phyloP scores from a whole-genome alignment of 73 alveolate genomes.

The Paraurostyla sp. region DNA sequence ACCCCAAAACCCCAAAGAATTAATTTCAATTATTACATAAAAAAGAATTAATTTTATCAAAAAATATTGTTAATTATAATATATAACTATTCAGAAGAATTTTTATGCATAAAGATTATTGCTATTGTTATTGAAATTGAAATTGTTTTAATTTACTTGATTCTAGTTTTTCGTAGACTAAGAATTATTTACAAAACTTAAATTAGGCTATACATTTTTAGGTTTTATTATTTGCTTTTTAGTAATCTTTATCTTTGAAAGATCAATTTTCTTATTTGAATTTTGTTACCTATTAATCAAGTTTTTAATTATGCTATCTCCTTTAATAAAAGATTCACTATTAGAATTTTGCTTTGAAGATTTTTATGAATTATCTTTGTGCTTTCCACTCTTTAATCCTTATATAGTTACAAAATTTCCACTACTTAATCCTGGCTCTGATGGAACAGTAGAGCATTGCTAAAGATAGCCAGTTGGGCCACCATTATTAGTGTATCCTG shows the following conservation, averaged over 20 bases:
- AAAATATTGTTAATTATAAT: too few relatives aligned
- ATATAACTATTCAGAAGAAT: too few relatives aligned
- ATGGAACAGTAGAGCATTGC: conserved; percentile 16
- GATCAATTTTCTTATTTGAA: conserved; percentile 1
- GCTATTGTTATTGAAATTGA: too few relatives aligned
- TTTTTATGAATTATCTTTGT: background rate
- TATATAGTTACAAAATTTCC: background rate
- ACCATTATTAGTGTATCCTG: background rate
- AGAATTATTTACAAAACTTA: too few relatives aligned
- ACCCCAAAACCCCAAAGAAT: too few relatives aligned
- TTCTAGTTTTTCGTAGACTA: too few relatives aligned
- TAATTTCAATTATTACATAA: too few relatives aligned
- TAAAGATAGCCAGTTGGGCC: conserved; percentile 4
- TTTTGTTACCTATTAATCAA: background rate
- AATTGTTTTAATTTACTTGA: too few relatives aligned
- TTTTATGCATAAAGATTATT: too few relatives aligned
- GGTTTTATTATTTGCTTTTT: background rate
- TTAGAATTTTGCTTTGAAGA: background rate
- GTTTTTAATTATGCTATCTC: background rate
- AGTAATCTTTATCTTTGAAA: background rate
- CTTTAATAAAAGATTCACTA: background rate
- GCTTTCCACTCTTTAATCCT: background rate
- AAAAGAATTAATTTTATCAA: too few relatives aligned
- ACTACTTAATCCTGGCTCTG: conserved; percentile 32
- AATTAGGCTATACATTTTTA: too few relatives aligned